A percentile compares a stretch with the other conserved stretches of the same genome.
Evolutionary conservation across 805 yeast genomes (phyloP).

Genomic region (Starmerella riodocensis): DNA sequence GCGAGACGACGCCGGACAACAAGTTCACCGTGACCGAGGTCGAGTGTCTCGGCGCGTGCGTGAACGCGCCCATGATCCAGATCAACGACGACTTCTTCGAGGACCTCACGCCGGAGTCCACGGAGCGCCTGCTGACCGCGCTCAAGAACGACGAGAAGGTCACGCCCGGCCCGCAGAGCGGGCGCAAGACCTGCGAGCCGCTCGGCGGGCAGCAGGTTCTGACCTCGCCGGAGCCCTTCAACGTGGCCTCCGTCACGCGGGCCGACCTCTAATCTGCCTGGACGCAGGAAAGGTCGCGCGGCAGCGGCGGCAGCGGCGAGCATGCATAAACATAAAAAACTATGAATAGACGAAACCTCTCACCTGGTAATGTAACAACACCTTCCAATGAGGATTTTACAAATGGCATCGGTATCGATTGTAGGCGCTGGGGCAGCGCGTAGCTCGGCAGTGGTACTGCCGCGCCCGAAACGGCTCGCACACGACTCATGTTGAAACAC

Average conservation of each 20-base stretch:
- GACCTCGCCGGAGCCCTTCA: conserved; percentile 47
- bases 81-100: conserved; percentile 72
- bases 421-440: no score
- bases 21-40: conserved; percentile 74
- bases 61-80: conserved; percentile 80
- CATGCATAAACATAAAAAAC: no score
- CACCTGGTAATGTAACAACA: no score
- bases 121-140: conserved; percentile 46
- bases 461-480: no score
- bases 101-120: conserved; percentile 60
- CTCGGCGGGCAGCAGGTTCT: conserved; percentile 54
- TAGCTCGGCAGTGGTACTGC: no score
- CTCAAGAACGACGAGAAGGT: conserved; percentile 51
- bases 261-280: conserved; percentile 49
- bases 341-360: no score
- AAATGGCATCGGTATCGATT: no score
- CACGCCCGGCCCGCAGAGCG: conserved; percentile 55
- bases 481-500: no score
- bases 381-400: no score
- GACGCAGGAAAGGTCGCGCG: no score
- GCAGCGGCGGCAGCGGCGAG: no score
- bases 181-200: conserved; percentile 66
- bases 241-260: conserved; percentile 59
- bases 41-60: conserved; percentile 86
- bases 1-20: conserved; percentile 63